Evolutionary conservation across 352 stramenopile genomes (phyloP), one percentile per base, ranked within the genome.

Genomic region (Phytopythium delawarense): DNA sequence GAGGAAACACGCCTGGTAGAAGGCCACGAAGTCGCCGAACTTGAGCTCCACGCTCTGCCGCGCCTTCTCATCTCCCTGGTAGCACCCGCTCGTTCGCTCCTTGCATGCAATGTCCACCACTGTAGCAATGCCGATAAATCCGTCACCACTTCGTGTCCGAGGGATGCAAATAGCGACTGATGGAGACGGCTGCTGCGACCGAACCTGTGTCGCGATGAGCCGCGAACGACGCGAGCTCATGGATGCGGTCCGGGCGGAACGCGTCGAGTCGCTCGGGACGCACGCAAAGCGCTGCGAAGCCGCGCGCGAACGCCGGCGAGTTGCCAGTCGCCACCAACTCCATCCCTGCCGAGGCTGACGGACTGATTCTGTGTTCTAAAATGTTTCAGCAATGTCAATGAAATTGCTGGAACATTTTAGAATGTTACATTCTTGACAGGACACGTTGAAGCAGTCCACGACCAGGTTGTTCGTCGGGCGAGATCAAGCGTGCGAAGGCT

Each of bases 101-200:
- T 91, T 89, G 64, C 86, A 94, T 37, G 86, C 84, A 37, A 94
- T 72, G 54, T 94, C 86, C 42, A 94, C 80, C 51, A 90, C 86
- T 92, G 56, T 7, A 7, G 34, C 25, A 28, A 28, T 13, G 49
- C 23, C 54, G 4, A 16, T 48, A n/a, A 16, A 53, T 65, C 16
- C 67, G 56, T 44, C 44, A 30, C 20, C 21, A 32, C n/a, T 3
- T 48, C 23, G 23, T 54, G 30, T 16, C 6, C 34, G 7, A 23
- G 25, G 48, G 11, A 16, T 25, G 46, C 40, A 42, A 46, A 21
- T 9, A 46, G 46, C n/a, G 32, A 32, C 30, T 42, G 49, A 59
- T 34, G 21, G 32, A 23, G 7, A 30, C 9, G 28, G 25, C 25
- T 40, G 15, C 9, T 39, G 30, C n/a, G 46, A 12, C 32, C 44